Evolutionary conservation across 768 basidiomycete species (phyloP).

Genomic region (Exidia glandulosa): DNA sequence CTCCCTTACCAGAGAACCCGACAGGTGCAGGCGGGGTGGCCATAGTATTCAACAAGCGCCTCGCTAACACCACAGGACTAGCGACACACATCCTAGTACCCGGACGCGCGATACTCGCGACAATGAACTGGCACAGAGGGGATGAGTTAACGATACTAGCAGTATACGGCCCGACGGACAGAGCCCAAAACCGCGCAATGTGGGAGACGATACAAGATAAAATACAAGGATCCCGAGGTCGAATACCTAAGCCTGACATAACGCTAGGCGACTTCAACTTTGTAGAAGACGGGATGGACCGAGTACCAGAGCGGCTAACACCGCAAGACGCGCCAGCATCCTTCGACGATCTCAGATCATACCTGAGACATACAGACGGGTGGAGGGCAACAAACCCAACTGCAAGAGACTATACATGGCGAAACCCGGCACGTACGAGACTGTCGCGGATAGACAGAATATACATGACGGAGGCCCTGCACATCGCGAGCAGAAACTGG

Average conservation of each 20-base stretch:
- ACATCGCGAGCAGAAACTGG: not conserved
- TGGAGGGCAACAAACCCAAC: not conserved
- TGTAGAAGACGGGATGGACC: constrained; percentile 11
- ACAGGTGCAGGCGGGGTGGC: not conserved
- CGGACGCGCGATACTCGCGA: not conserved
- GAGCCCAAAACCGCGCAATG: not conserved
- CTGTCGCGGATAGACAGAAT: not conserved
- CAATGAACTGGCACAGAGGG: not conserved
- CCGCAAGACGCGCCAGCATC: not conserved
- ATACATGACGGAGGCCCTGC: not conserved
- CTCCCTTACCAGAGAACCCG: not conserved
- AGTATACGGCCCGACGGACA: not conserved
- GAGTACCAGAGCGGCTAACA: constrained; percentile 5
- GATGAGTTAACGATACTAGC: not conserved
- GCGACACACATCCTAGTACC: not conserved
- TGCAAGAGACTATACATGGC: not conserved
- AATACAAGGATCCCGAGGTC: not conserved
- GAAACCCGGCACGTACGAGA: not conserved
- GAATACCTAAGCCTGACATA: constrained; percentile 3
- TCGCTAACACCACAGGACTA: not conserved
- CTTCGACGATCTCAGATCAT: not conserved
- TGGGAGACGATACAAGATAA: not conserved
- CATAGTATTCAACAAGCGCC: not conserved
- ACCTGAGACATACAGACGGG: not conserved
- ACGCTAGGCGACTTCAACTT: constrained; percentile 12